Evolutionary conservation across 2,329 filamentous ascomycete species (phyloP), one percentile per base, ranked within the genome.

Genomic region (Phialophora verrucosa): DNA sequence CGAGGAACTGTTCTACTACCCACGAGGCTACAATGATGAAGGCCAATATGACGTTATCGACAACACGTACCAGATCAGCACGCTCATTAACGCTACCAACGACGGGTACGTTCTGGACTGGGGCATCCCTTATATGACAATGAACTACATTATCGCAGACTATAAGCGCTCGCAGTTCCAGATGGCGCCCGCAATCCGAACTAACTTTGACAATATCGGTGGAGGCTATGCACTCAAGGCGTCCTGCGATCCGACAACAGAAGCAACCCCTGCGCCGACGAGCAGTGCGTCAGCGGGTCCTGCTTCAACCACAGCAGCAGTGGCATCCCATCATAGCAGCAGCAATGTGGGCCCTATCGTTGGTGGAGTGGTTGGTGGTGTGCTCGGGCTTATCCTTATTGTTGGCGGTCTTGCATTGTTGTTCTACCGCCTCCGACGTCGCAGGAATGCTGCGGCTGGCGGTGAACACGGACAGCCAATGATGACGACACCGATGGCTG

Each of bases 361-460:
- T 5, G 72, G 72, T 5, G 71, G 71, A 27, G 72, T 73, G 8
- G 69, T 73, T 8, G 72, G 72, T 23, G 72, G 69, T 23, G 64
- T 71, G 31, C 63, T 68, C 42, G 69, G 67, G 42, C 56, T 71
- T n/a, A 62, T 68, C 42, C 57, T 65, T 29, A 64, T 69, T 29
- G 65, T 59, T 25, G 64, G 65, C 17, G 66, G 60, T 5, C 23
- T 70, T 20, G 68, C 62, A 32, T 38, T 69, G 23, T n/a, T 68
- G 32, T 66, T 68, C 60, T 69, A 63, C 27, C 69, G 69, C 35
- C 51, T 59, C 42, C 50, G 65, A 8, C 65, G 68, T 4, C 62
- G 62, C 25, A 58, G 35, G 49, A 64, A 63, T 53, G 25, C n/a
- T 17, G 55, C 35, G 3, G 17, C 44, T 27, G 56, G 47, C 27